Percentiles rank a stretch among this genome's conserved stretches.
Conservation (phyloP, 371 early-diverging fungal species). For the Syncephalis plumigaleata region DNA sequence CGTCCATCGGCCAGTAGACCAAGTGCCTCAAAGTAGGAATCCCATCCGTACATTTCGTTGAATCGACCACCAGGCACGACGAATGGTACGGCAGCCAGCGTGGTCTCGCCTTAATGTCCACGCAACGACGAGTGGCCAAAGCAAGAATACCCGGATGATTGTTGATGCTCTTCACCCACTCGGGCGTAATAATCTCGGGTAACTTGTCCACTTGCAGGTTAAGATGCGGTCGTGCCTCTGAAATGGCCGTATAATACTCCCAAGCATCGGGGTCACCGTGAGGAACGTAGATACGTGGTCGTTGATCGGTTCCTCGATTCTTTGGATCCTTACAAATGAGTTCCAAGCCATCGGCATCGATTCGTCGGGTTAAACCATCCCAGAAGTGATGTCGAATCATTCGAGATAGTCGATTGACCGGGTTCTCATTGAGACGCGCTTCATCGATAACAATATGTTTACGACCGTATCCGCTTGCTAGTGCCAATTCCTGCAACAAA, state of each 20-base stretch:
- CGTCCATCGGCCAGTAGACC: constrained; percentile 77
- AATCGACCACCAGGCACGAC: constrained; percentile 96
- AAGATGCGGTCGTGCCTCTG: constrained; percentile 43
- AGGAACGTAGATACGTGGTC: constrained; percentile 84
- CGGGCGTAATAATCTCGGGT: constrained; percentile 72
- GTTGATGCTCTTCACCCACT: constrained; percentile 84
- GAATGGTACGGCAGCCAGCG: constrained; percentile 67
- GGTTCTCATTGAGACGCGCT: constrained; percentile 80
- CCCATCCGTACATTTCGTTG: constrained; percentile 99
- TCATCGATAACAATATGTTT: constrained; percentile 76
- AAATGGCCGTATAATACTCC: constrained; percentile 60
- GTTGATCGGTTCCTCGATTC: constrained; percentile 55
- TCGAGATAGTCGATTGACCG: constrained; percentile 74
- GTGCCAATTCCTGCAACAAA: constrained; percentile 82
- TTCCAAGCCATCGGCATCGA: constrained; percentile 82
- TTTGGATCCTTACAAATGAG: constrained; percentile 89
- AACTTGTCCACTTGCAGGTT: constrained; percentile 62
- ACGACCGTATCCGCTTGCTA: constrained; percentile 75
- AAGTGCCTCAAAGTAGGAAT: constrained; percentile 84
- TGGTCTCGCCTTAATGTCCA: constrained; percentile 29
- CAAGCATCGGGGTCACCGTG: constrained; percentile 53
- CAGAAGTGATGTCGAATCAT: constrained; percentile 87
- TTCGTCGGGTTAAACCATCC: constrained; percentile 85
- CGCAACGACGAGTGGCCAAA: constrained; percentile 50
- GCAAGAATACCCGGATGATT: constrained; percentile 76